phyloP scores from a whole-genome alignment of 139 green algal species.

The Haematococcus lacustris region DNA sequence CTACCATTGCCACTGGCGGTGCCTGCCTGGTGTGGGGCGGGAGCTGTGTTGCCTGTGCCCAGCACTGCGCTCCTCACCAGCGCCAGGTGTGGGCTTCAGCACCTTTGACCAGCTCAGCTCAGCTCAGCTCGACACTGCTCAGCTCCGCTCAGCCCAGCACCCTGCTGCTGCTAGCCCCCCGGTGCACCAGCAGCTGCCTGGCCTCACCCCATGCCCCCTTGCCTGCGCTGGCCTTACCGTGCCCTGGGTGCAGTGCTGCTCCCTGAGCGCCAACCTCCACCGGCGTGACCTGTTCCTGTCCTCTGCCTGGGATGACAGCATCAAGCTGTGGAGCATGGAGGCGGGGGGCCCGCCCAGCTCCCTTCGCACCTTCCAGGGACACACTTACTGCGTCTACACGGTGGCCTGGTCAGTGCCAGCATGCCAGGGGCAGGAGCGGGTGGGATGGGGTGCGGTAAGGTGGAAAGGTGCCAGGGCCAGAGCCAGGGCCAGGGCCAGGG shows the following conservation, averaged over 20 bases:
- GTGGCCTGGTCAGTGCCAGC: constrained; percentile 64
- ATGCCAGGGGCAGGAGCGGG: not conserved
- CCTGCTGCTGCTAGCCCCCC: too few species aligned
- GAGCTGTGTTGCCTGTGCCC: too few species aligned
- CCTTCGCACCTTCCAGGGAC: constrained; percentile 71
- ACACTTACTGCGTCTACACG: constrained; percentile 97
- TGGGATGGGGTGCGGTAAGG: not conserved
- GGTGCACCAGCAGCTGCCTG: too few species aligned
- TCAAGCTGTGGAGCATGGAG: constrained; percentile 93
- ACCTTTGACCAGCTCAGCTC: too few species aligned
- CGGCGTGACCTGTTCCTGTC: constrained; percentile 81
- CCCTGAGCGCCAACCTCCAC: constrained; percentile 83
- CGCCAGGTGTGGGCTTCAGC: too few species aligned
- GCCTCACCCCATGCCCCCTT: not conserved
- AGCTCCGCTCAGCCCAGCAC: too few species aligned
- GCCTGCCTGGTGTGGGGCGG: too few species aligned
- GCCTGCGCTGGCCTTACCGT: not conserved
- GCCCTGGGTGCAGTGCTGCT: constrained; percentile 39
- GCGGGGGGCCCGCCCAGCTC: constrained; percentile 31
- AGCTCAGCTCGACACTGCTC: too few species aligned
- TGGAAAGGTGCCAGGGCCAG: too few species aligned
- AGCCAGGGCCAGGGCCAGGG: too few species aligned
- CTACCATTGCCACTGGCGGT: too few species aligned
- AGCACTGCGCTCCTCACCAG: too few species aligned
- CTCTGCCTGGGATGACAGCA: constrained; percentile 89